phyloP scores from a whole-genome alignment of 140 eudicot genomes.

The Senecio squalidus region DNA sequence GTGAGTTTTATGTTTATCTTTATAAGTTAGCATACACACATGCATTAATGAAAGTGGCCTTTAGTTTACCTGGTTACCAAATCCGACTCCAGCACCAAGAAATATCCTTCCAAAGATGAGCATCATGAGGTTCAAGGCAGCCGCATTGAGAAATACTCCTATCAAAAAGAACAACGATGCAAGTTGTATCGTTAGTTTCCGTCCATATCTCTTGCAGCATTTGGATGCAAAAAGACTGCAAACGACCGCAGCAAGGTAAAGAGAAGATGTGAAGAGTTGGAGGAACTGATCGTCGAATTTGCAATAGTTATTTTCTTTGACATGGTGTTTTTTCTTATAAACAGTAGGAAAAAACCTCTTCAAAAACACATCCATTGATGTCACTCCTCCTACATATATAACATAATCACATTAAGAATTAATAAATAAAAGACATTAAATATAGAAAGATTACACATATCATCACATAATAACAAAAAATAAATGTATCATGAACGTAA shows the following conservation, averaged over 20 bases:
- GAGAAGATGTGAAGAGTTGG: slow-evolving; percentile 71
- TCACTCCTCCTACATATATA: slow-evolving; percentile 51
- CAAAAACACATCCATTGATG: slow-evolving; percentile 67
- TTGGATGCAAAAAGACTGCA: slow-evolving; percentile 42
- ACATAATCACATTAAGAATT: neutral
- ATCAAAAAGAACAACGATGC: slow-evolving; percentile 49
- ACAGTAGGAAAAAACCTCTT: slow-evolving; percentile 48
- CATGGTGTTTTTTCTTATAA: slow-evolving; percentile 40
- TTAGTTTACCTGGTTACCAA: slow-evolving; percentile 55
- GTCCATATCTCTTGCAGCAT: slow-evolving; percentile 35
- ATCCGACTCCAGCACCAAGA: slow-evolving; percentile 66
- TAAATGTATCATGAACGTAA: no score
- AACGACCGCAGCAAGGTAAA: slow-evolving; percentile 56
- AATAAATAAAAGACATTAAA: neutral
- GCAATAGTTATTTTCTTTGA: slow-evolving; percentile 55
- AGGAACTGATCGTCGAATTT: slow-evolving; percentile 51
- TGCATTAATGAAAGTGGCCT: neutral
- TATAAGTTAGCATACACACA: no score
- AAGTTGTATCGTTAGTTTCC: slow-evolving; percentile 41
- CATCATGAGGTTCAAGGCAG: slow-evolving; percentile 40
- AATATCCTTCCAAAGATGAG: slow-evolving; percentile 53
- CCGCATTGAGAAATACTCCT: slow-evolving; percentile 37
- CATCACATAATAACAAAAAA: neutral
- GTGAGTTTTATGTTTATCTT: no score
- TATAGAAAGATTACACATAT: neutral